Evolutionary conservation across 257 asterid genomes (phyloP).

Genomic region (Fraxinus cuspidata): DNA sequence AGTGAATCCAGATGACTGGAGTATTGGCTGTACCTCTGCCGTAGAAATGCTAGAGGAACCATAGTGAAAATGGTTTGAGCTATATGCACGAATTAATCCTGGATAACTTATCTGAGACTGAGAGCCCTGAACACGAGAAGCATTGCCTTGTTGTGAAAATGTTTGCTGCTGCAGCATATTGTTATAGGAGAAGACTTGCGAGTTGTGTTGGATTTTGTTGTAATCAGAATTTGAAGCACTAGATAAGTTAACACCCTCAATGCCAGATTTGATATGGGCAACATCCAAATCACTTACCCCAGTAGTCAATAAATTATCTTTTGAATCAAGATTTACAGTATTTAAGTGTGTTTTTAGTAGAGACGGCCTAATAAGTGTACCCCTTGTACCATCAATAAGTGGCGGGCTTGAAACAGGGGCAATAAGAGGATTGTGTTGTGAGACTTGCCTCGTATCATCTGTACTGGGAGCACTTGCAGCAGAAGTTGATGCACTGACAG

Average conservation of each 20-base stretch:
- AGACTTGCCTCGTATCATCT: constrained; percentile 21
- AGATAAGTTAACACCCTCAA: constrained; percentile 10
- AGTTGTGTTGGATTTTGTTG: constrained; percentile 20
- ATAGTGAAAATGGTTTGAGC: constrained; percentile 31
- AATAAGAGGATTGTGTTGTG: not conserved
- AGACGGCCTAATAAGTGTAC: constrained; percentile 12
- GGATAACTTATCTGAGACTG: constrained; percentile 36
- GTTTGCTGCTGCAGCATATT: constrained; percentile 29
- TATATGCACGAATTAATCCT: constrained; percentile 31
- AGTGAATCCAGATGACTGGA: constrained; percentile 35
- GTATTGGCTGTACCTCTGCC: constrained; percentile 34
- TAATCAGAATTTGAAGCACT: constrained; percentile 21
- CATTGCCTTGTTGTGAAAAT: constrained; percentile 22
- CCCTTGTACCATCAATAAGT: constrained; percentile 23
- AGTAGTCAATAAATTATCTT: constrained; percentile 17
- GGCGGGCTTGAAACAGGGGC: constrained; percentile 2
- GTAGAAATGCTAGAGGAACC: constrained; percentile 30
- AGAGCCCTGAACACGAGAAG: constrained; percentile 29
- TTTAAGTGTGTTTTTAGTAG: constrained; percentile 5
- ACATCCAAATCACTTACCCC: constrained; percentile 11
- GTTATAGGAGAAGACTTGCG: constrained; percentile 21
- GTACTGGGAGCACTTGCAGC: constrained; percentile 15
- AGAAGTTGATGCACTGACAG: constrained; percentile 18
- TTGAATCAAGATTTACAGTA: constrained; percentile 22
- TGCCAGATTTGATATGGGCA: constrained; percentile 16